These are phyloP conservation scores for Gleditsia sinensis DNA, from an alignment of 306 rosid species.

Conservation along the genomic window DNA sequence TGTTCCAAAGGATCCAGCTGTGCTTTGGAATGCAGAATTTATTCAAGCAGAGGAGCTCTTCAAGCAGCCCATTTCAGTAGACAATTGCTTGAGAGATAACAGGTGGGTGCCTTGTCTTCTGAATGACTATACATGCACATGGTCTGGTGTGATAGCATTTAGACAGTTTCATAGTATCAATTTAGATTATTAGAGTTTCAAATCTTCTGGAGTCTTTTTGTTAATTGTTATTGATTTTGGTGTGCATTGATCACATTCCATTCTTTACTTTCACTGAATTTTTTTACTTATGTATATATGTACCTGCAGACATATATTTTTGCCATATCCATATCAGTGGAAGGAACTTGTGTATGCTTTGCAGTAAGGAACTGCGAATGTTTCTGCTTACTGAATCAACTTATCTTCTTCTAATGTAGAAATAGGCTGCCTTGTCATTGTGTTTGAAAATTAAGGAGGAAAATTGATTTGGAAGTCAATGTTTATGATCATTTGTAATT, in stretches of 20 bases:
- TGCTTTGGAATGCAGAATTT: conserved; percentile 89
- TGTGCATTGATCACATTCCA: conserved; percentile 1
- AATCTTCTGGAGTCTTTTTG: background rate
- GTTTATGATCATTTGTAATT: background rate
- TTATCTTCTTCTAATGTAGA: conserved; percentile 3
- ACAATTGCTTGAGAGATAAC: conserved; percentile 94
- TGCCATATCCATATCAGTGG: background rate
- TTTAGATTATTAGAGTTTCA: background rate
- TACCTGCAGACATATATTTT: background rate
- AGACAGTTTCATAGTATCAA: conserved; percentile 1
- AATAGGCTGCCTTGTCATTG: background rate
- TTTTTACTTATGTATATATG: background rate
- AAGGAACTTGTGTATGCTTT: conserved; percentile 1
- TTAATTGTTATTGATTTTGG: conserved; percentile 1
- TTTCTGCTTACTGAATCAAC: background rate
- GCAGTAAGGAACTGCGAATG: background rate
- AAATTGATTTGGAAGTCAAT: background rate
- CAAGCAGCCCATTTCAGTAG: conserved; percentile 67
- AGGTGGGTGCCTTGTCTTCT: conserved; percentile 46
- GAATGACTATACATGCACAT: conserved; percentile 11
- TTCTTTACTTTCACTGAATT: background rate
- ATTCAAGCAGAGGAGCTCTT: conserved; percentile 93
- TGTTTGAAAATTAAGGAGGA: background rate
- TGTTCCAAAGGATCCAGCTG: conserved; percentile 91
- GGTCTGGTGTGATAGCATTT: background rate